These are phyloP conservation scores for Nissolia schottii DNA, from an alignment of 306 rosid genomes.

Conservation along the genomic window DNA sequence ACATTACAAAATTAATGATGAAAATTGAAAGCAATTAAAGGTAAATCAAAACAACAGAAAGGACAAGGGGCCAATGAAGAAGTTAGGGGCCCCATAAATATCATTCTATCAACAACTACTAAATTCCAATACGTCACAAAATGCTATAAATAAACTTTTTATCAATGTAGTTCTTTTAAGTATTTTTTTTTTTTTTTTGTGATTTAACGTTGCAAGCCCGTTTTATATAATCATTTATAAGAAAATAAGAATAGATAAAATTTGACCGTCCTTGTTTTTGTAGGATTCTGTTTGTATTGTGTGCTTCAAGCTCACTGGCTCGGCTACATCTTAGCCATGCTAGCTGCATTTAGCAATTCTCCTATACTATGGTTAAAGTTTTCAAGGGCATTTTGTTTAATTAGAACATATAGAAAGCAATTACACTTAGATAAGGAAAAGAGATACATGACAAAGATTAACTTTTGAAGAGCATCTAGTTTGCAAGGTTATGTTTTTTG, in stretches of 20 bases:
- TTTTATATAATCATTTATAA: constrained; percentile 45
- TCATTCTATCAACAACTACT: constrained; percentile 42
- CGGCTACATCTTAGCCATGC: background rate
- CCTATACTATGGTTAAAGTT: background rate
- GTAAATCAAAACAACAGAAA: constrained; percentile 38
- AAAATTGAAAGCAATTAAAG: constrained; percentile 12
- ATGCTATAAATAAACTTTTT: constrained; percentile 28
- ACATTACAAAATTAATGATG: background rate
- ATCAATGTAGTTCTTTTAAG: constrained; percentile 28
- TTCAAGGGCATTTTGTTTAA: background rate
- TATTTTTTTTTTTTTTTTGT: constrained; percentile 14
- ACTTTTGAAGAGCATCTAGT: background rate
- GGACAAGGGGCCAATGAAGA: constrained; percentile 40
- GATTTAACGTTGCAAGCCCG: constrained; percentile 46
- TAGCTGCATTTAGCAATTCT: background rate
- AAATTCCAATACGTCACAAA: constrained; percentile 51
- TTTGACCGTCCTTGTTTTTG: constrained; percentile 59
- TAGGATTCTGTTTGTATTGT: constrained; percentile 34
- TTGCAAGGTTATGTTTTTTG: background rate
- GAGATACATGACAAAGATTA: background rate
- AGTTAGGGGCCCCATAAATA: constrained; percentile 51
- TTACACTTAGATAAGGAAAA: background rate
- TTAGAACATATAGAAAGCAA: background rate
- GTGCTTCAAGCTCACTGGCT: background rate
- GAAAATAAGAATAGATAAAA: constrained; percentile 50